Percentiles rank a stretch among this genome's conserved stretches.
These are phyloP conservation scores for Hanseniaspora sp. DNA, from an alignment of 1,139 yeast species.

Conservation along the genomic window DNA sequence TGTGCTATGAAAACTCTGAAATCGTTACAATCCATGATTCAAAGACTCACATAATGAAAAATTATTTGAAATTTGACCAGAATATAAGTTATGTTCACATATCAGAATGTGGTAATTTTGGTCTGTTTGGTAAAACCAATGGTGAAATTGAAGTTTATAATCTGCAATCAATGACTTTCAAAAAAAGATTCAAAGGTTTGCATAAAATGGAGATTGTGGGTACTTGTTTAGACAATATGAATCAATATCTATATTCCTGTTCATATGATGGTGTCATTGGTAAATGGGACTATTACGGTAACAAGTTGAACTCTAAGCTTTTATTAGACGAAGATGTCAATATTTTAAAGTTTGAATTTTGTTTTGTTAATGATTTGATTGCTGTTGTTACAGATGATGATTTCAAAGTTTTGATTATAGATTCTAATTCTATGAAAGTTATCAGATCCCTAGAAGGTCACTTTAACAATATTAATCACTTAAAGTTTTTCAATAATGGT, in stretches of 20 bases:
- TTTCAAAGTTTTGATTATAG: conserved; percentile 71
- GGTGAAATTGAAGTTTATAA: conserved; percentile 89
- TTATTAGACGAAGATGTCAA: conserved; percentile 70
- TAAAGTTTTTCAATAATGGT: conserved; percentile 91
- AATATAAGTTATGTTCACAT: conserved; percentile 70
- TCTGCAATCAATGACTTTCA: conserved; percentile 73
- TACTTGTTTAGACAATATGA: conserved; percentile 78
- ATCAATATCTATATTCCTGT: conserved; percentile 70
- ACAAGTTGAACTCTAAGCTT: conserved; percentile 56
- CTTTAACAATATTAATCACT: conserved; percentile 70
- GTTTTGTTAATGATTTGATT: conserved; percentile 68
- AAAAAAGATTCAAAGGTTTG: conserved; percentile 47
- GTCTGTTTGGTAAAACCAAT: conserved; percentile 74
- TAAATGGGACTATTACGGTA: conserved; percentile 72
- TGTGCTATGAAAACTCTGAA: conserved; percentile 75
- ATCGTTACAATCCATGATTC: conserved; percentile 92
- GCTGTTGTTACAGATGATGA: conserved; percentile 76
- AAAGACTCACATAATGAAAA: conserved; percentile 71
- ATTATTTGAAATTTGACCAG: conserved; percentile 60
- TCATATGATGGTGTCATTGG: conserved; percentile 87
- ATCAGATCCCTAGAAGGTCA: conserved; percentile 90
- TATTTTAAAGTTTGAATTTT: conserved; percentile 47
- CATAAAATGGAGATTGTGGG: conserved; percentile 84
- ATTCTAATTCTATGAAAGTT: conserved; percentile 64
- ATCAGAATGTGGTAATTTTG: conserved; percentile 93